Evolutionary conservation across 495 filamentous ascomycete genomes (phyloP).

Genomic region (Penicillium manginii): DNA sequence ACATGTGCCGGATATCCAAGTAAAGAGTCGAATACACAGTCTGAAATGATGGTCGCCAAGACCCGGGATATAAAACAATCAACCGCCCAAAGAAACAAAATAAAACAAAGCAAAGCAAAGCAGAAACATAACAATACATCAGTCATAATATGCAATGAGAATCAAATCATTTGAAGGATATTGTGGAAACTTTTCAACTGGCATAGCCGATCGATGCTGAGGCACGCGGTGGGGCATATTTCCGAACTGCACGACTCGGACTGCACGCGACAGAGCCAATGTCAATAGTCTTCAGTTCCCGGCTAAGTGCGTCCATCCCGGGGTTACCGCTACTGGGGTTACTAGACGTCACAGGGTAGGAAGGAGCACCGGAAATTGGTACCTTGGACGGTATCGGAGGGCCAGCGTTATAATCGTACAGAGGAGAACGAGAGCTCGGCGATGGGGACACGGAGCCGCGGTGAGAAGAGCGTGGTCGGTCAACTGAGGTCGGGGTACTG

Average conservation of each 20-base stretch:
- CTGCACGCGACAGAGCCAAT: slow-evolving; percentile 60
- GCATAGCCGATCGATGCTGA: slow-evolving; percentile 40
- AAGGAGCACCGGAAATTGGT: slow-evolving; percentile 53
- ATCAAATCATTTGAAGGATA: slow-evolving; percentile 9
- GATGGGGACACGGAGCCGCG: slow-evolving; percentile 40
- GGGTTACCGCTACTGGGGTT: slow-evolving; percentile 30
- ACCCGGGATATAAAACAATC: slow-evolving; percentile 8
- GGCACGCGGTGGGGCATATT: slow-evolving; percentile 28
- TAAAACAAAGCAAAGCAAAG: background rate
- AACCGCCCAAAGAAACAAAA: slow-evolving; percentile 3
- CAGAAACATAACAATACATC: slow-evolving; percentile 20
- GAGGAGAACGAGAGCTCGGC: slow-evolving; percentile 34
- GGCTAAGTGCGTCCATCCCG: slow-evolving; percentile 67
- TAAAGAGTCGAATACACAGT: slow-evolving; percentile 18
- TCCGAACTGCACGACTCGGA: slow-evolving; percentile 32
- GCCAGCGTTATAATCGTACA: slow-evolving; percentile 40
- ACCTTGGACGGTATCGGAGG: slow-evolving; percentile 80
- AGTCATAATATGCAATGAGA: slow-evolving; percentile 20
- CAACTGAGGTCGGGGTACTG: slow-evolving; percentile 27
- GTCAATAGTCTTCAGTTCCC: slow-evolving; percentile 83
- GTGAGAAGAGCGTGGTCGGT: slow-evolving; percentile 31
- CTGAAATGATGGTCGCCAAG: slow-evolving; percentile 15
- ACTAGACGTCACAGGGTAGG: slow-evolving; percentile 33
- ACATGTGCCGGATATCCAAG: slow-evolving; percentile 25
- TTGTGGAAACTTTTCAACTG: slow-evolving; percentile 17